These are phyloP conservation scores for Talaromyces nanjingensis DNA, from an alignment of 495 filamentous ascomycete species.

Conservation along the genomic window DNA sequence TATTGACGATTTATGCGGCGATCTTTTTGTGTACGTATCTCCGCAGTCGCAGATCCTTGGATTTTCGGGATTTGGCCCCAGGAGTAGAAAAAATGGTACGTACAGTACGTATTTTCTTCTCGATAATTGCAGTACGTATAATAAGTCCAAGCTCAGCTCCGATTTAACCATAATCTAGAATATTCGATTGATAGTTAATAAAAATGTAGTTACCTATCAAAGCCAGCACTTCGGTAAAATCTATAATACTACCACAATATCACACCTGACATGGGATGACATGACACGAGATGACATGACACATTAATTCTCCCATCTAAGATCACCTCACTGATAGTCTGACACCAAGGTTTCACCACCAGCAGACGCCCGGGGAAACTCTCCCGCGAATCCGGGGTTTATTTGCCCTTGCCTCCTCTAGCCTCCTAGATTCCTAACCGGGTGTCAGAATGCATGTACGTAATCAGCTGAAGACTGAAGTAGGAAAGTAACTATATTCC, in stretches of 20 bases:
- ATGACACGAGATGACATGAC: neutral
- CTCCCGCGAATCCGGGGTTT: constrained; percentile 1
- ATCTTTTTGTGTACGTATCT: neutral
- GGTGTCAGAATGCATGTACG: neutral
- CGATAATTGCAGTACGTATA: neutral
- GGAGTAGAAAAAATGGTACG: neutral
- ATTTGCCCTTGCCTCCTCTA: neutral
- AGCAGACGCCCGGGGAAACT: neutral
- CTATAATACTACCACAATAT: neutral
- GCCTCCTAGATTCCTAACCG: no score
- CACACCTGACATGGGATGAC: neutral
- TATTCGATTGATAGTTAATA: no score
- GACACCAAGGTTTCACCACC: neutral
- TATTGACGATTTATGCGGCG: neutral
- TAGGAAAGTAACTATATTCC: neutral
- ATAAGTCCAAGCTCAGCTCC: neutral
- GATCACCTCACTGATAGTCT: neutral
- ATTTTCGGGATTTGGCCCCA: neutral
- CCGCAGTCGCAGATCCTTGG: neutral
- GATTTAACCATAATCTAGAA: no score
- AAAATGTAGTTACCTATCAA: no score
- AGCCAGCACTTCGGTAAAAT: neutral
- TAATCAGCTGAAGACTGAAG: neutral
- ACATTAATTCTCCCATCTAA: neutral
- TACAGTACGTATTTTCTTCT: no score